Conservation (phyloP, 805 yeast genomes). For the Myxozyma melibiosi region DNA sequence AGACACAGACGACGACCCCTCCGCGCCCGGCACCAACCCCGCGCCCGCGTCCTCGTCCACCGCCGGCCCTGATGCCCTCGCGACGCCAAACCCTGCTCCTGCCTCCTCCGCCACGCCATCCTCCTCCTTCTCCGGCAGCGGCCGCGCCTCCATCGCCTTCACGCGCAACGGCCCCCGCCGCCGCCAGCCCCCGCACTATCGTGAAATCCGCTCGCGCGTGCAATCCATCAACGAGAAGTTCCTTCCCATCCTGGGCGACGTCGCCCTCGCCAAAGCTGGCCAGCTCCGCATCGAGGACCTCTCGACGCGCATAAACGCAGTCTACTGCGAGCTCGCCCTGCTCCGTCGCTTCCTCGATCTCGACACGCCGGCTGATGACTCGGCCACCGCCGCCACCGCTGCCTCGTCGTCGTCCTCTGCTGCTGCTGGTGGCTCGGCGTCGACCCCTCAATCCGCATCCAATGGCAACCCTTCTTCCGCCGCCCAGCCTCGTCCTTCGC, state of each 20-base stretch:
- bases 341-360: constrained; percentile 23
- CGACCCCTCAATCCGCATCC: too few species aligned
- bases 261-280: constrained; percentile 32
- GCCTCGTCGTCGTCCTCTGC: constrained; percentile 1
- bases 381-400: constrained; percentile 1
- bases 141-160: neutral
- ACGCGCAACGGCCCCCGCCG: constrained; percentile 19
- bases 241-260: constrained; percentile 32
- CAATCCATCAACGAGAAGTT: constrained; percentile 25
- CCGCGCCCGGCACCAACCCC: neutral
- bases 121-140: neutral
- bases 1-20: constrained; percentile 4
- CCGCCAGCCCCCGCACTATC: constrained; percentile 31
- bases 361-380: constrained; percentile 18
- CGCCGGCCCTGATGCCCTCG: neutral
- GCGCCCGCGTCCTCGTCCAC: constrained; percentile 1
- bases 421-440: neutral
- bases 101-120: neutral
- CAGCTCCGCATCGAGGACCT: constrained; percentile 22
- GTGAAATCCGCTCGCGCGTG: constrained; percentile 23
- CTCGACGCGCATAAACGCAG: constrained; percentile 13
- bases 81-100: neutral
- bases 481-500: neutral
- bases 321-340: constrained; percentile 27
- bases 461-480: too few species aligned